Base-by-base conservation (phyloP, 306 rosid genomes). In the Purshia tridentata region DNA sequence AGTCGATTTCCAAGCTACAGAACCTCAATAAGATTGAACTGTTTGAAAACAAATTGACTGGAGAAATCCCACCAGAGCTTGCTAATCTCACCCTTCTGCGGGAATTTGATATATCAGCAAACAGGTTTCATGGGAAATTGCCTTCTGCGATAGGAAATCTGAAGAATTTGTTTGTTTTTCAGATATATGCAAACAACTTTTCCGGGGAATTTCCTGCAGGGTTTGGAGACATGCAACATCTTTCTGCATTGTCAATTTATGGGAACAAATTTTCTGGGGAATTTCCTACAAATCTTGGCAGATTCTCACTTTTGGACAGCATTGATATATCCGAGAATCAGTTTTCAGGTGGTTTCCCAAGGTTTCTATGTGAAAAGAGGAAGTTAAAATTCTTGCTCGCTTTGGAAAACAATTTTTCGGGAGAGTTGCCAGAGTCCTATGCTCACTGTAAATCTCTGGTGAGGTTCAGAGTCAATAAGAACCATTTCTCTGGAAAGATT, bases 241-340 rank as follows among this genome's bases (percentile, higher is more conserved):
- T 95, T 35, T 45, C 16, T 19, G 90, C 87, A 6, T 75, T 95
- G 71, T 95, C 99, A 9, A 63, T 90, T 44, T 95, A 95, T 59
- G 69, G 82, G 77, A 95, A 95, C 81, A 78, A 39, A 53, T 91
- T 95, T 81, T 73, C 93, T 1, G 98, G 98, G 74, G 83, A 22
- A 0, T 84, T 95, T 64, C 98, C 99, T 0, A 75, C 64, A 15
- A 83, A 84, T 65, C 81, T 95, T 2, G 99, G 98, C 65, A 83
- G 86, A 4, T 90, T 84, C 72, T 85, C 98, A 3, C 89, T 82
- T 0, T 82, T 95, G 63, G 72, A 83, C 11, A 90, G 91, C 78
- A 84, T 95, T n/a, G 99, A 95, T 87, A 84, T 95, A 81, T 95
- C 99, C 1, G 99, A 95, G 81, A 95, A 95, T 79, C 88, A 82